phyloP scores from a whole-genome alignment of 176 grass and related monocot species.

The Elymus sibiricus region DNA sequence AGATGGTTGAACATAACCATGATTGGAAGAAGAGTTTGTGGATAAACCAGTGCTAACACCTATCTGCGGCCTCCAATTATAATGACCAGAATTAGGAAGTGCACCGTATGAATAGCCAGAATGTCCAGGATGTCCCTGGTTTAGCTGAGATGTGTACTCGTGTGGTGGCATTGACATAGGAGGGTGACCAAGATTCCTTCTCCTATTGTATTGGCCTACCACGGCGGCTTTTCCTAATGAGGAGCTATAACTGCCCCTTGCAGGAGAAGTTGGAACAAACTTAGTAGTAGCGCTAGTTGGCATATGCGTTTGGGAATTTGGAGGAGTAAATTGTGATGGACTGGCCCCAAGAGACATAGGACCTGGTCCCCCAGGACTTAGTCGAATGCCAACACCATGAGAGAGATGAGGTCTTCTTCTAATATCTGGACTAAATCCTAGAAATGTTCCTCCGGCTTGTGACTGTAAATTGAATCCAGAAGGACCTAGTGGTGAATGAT shows the following conservation, averaged over 20 bases:
- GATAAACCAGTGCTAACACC: conserved; percentile 41
- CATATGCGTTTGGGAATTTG: conserved; percentile 69
- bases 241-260: conserved; percentile 56
- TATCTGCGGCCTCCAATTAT: conserved; percentile 67
- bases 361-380: conserved; percentile 73
- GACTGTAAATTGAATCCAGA: conserved; percentile 71
- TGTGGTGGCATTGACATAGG: conserved; percentile 63
- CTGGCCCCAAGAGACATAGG: conserved; percentile 88
- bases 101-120: conserved; percentile 47
- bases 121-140: conserved; percentile 46
- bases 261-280: conserved; percentile 67
- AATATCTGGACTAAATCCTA: conserved; percentile 86
- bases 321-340: conserved; percentile 92
- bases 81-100: conserved; percentile 55
- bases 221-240: conserved; percentile 72
- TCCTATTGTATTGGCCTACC: conserved; percentile 83
- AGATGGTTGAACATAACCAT: conserved; percentile 55
- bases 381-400: conserved; percentile 64
- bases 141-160: conserved; percentile 55
- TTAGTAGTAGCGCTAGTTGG: conserved; percentile 48
- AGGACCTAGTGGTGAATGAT: conserved; percentile 69
- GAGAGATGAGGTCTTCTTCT: conserved; percentile 64
- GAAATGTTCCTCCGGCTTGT: conserved; percentile 76
- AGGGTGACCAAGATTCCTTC: conserved; percentile 58
- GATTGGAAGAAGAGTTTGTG: conserved; percentile 34